Base-by-base conservation (phyloP, 2,329 filamentous ascomycete species). In the Teratosphaeria viscida region DNA sequence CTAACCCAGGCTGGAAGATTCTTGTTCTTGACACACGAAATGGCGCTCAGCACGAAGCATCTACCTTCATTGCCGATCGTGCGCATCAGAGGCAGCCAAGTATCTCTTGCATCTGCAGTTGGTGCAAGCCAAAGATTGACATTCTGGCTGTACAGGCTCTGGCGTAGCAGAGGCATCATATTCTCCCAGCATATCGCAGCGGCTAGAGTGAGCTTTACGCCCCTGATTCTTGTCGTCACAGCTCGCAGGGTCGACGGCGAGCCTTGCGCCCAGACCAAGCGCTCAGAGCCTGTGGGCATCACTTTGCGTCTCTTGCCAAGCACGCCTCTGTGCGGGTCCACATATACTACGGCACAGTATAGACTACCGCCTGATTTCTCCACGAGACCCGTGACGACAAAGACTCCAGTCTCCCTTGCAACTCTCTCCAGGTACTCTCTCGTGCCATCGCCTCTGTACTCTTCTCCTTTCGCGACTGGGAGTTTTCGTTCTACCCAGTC, bases 181-280 rank as follows among this genome's bases (percentile, higher is more conserved):
- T 89, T 96, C 74, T 97, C 92, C 92, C 92, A 96, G 78, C 92
- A 96, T 65, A 97, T 95, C 3, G 91, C 92, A 2, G 88, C 85
- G 0, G 87, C 92, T 61, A 96, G 82, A 59, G 89, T 92, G 61
- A 96, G 76, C 63, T 84, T 85, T 2, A 91, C 83, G 56, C 90
- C 90, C 62, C 87, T 86, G 71, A 96, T 90, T 27, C 79, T 83
- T 1, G 90, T 91, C 29, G 84, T 87, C 1, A 96, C 84, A 3
- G 91, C 92, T 63, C 84, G 84, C 32, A 96, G 81, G 3, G 90
- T 94, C 0, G 83, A 83, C 0, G 92, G 84, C 2, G 85, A 87
- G 49, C 91, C 92, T 71, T 95, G 89, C 0, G 89, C 90, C 92
- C 92, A 96, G 60, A 96, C 83, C 56, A 96, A 78, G 47, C 92